Base-by-base conservation (phyloP, 2,329 filamentous ascomycete species). In the Fusarium sp. region DNA sequence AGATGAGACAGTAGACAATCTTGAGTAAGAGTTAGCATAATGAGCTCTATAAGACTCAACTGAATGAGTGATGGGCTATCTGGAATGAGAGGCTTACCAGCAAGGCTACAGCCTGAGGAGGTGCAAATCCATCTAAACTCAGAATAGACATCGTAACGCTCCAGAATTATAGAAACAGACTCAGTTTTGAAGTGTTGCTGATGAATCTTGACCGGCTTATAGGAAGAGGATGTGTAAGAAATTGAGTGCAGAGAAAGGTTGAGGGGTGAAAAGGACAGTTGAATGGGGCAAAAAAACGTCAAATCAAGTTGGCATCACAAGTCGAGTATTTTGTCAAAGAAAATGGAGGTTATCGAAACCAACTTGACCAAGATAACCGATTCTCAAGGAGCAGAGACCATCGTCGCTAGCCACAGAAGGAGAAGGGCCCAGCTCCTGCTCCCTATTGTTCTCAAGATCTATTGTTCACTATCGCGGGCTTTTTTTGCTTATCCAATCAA, bases 1-100 rank as follows among this genome's bases (percentile, higher is more conserved):
- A 99, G 82, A 93, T 82, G 73, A 94, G 79, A n/a, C 93, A 97
- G 81, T 97, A 97, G 66, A 90, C 80, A 67, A 94, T 82, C 93
- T 77, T 54, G 49, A 30, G 52, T 51, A 42, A 41, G 28, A 52
- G 54, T 71, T 43, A 69, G 53, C 44, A 42, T 37, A 50, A 39
- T n/a, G 13, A 30, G 52, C 13, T 26, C 42, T 25, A 39, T 43
- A 41, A 46, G 58, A 50, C 45, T 55, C 12, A 37, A 18, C 7
- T 21, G 25, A 37, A 31, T 31, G 30, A 37, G 39, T 26, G 30
- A 53, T 37, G 46, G 18, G 28, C n/a, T 28, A 26, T 31, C 52
- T 53, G 49, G 46, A 16, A 46, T 52, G 52, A 62, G 52, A 67
- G 58, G 55, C 72, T 75, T 48, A 75, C 72, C 64, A 74, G 45